Percentiles rank a stretch among this genome's conserved stretches.
Conservation (phyloP, 2,329 filamentous ascomycete species). For the Fusarium anguioides region DNA sequence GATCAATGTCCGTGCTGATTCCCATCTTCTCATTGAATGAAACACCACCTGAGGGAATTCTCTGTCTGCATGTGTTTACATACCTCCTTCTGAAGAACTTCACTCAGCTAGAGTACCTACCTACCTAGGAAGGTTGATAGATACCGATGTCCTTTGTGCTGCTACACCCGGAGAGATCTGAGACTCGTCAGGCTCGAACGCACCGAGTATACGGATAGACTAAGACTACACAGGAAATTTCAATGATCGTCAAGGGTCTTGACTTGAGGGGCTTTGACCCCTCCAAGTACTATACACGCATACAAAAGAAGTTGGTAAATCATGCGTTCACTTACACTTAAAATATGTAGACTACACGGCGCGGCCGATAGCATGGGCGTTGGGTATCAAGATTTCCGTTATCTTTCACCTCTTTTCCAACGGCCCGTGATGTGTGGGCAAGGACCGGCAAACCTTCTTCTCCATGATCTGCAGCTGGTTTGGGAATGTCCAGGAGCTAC, state of each 20-base stretch:
- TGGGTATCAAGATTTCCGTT: slow-evolving; percentile 40
- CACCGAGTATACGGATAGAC: slow-evolving; percentile 15
- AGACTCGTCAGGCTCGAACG: slow-evolving; percentile 10
- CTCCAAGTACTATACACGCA: background rate
- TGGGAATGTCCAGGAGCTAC: background rate
- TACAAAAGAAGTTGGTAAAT: background rate
- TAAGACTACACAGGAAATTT: background rate
- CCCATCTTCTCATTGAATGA: too few species aligned
- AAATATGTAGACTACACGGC: too few species aligned
- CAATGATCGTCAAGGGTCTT: slow-evolving; percentile 7
- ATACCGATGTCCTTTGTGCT: too few species aligned
- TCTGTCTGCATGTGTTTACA: background rate
- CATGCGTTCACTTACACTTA: slow-evolving; percentile 26
- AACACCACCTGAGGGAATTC: too few species aligned
- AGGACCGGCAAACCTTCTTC: slow-evolving; percentile 31
- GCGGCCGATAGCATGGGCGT: slow-evolving; percentile 1
- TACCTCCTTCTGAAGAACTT: background rate
- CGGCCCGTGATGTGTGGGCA: slow-evolving; percentile 30
- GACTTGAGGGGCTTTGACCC: slow-evolving; percentile 17
- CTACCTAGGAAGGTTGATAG: too few species aligned
- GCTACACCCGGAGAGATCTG: background rate
- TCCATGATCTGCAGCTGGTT: slow-evolving; percentile 31
- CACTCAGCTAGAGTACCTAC: too few species aligned
- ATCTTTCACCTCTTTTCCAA: slow-evolving; percentile 39
- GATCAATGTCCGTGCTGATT: slow-evolving; percentile 36